Evolutionary conservation across 176 grass and related monocot species (phyloP), one percentile per base, ranked within the genome.

Genomic region (Aechmea fasciata): DNA sequence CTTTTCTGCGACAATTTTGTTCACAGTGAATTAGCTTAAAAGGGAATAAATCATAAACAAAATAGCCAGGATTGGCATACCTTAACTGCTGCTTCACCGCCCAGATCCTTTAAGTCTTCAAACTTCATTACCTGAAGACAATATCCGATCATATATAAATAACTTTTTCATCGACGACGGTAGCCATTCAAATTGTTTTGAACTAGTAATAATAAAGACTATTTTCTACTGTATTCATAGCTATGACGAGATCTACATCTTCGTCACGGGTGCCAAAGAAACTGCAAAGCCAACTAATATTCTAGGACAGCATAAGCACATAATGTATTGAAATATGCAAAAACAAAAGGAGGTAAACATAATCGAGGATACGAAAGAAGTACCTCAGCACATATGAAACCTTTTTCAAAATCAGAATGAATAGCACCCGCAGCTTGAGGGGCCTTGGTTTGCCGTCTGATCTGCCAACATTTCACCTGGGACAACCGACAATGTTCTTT

Each of bases 391-490:
- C 94, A 97, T 61, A 97, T 97, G 68, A 97, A 97, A 4, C 94
- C 94, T 78, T 82, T 90, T 77, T 97, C 94, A 62, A 97, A 97
- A 97, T 97, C 94, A 80, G 89, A 66, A 79, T 97, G 94, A 69
- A 97, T 97, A 62, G 94, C 74, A 69, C 94, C 89, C 33, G 94
- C 89, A 59, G 94, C 94, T 90, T 97, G 94, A 70, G 94, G 94
- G 57, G 94, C 89, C 69, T 97, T 97, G 69, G 84, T 85, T 69
- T 85, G 86, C 57, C 72, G 82, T 79, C 89, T 97, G 74, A 97
- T 97, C 72, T 97, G 94, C 94, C 94, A 97, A 70, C 94, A 97
- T 77, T 93, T 97, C 2, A 97, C 94, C 94, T 97, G 83, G 79
- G 74, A 15, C 69, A 59, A 65, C 4, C 63, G 79, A 62, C 64